phyloP scores from a whole-genome alignment of 208 protist species.

The Crithidia thermophila region DNA sequence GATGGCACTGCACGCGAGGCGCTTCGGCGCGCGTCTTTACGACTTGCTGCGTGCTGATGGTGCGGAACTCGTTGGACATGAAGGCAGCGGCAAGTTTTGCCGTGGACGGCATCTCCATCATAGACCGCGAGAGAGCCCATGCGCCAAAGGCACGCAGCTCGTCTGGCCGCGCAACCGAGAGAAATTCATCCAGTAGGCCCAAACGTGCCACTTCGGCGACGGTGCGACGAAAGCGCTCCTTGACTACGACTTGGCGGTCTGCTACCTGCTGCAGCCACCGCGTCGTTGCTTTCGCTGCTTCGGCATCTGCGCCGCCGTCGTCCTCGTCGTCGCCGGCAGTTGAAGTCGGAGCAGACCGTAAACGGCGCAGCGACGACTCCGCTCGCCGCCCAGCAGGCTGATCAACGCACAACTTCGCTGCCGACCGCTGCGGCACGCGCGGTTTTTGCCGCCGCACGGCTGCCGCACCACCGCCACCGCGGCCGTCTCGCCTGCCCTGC shows the following conservation, averaged over 20 bases:
- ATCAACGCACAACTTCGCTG: constrained; percentile 6
- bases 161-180: constrained; percentile 15
- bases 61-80: too few species aligned
- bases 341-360: neutral
- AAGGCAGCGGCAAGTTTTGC: too few species aligned
- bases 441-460: constrained; percentile 42
- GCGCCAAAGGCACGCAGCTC: constrained; percentile 31
- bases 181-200: constrained; percentile 16
- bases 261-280: constrained; percentile 17
- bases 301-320: neutral
- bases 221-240: constrained; percentile 11
- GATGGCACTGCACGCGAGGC: constrained; percentile 36
- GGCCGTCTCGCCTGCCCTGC: neutral
- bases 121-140: constrained; percentile 8
- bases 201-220: constrained; percentile 27
- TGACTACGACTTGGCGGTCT: constrained; percentile 1
- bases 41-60: constrained; percentile 2
- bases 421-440: constrained; percentile 38
- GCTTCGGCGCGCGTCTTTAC: neutral
- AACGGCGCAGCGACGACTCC: neutral
- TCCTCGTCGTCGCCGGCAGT: neutral
- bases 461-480: neutral
- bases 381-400: neutral
- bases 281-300: neutral
- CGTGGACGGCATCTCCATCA: constrained; percentile 21